Evolutionary conservation across 192 early-diverging fungal species (phyloP), one percentile per base, ranked within the genome.

Genomic region (Coemansia sp.): DNA sequence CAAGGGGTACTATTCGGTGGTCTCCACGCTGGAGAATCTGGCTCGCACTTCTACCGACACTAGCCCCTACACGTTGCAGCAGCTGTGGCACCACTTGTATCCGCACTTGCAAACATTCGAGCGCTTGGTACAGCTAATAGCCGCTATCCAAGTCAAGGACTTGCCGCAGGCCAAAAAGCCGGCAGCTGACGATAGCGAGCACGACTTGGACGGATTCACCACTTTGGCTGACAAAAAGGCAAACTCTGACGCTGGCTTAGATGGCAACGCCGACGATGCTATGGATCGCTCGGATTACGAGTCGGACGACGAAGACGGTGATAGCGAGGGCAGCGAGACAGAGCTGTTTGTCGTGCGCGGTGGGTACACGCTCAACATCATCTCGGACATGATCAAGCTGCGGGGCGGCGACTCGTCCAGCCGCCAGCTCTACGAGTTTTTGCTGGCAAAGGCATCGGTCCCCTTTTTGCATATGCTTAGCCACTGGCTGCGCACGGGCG

Each of bases 11-110:
- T 73, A 92, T 15, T 78, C 92, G 16, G 71, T 96, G 20, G 87
- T 99, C 15, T 93, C 92, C 16, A 95, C 95, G 69, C 85, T 99
- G 22, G 97, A 99, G 71, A 93, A 92, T 65, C 91, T 95, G 55
- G 92, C 79, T 72, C 87, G 86, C 69, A 85, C 86, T 27, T 88
- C 85, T 9, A 87, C 84, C 1, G 76, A 71, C 24, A 63, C 64
- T 15, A 55, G 52, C 18, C 85, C 87, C 8, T 97, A 98, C 76
- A 92, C 94, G 6, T 73, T 97, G n/a, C 96, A 97, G 70, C 90
- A 95, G 78, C 83, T 98, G 10, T 95, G 93, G 93, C 95, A 90
- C 74, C 93, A 98, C 75, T 73, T 97, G 31, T 88, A 91, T 44
- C 95, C 95, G 24, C 92, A 92, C 12, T 57, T 93, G 47, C 71